Evolutionary conservation across 2,329 filamentous ascomycete genomes (phyloP), one percentile per base, ranked within the genome.

Genomic region (Alternaria incomplexa): DNA sequence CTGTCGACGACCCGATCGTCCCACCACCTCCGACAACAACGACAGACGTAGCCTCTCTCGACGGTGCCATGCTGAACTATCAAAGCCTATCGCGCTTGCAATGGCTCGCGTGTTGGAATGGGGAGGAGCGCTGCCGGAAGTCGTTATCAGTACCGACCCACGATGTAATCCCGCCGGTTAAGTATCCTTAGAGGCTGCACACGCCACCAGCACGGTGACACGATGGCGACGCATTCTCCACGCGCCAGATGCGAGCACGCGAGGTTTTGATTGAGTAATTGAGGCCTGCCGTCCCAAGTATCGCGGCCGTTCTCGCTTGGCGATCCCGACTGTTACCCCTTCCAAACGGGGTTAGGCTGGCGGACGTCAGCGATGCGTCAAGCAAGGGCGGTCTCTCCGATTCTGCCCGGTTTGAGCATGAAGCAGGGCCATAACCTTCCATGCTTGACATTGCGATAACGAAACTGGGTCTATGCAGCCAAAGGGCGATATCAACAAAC

Each of bases 1-100:
- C 84, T n/a, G 84, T 85, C 5, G 82, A 84, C 32, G 81, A 81
- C 12, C 85, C 85, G 75, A 85, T 86, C 0, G 84, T 85, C 10
- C 85, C 85, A 22, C 82, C 84, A 28, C 85, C 85, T n/a, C 84
- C 81, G 26, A 85, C 77, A 17, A 84, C 75, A 47, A 85, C 73
- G 22, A 77, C 65, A 10, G 66, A 76, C 2, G 67, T 70, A 23
- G 61, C 68, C n/a, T 58, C 58, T 44, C 72, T 66, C 46, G 66
- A 69, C 23, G 55, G 30, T 10, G 52, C 56, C 73, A 76, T 76
- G 7, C 22, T 56, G 28, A 52, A 32, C 6, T 22, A 43, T 51
- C 7, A 20, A 28, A 12, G 6, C 10, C 12, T 44, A 7, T 44
- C 23, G n/a, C 20, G 28, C 10, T 40, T 15, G 46, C 22, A 23